These are phyloP conservation scores for Candida freyschussii DNA, from an alignment of 1,139 yeast species.

Conservation along the genomic window DNA sequence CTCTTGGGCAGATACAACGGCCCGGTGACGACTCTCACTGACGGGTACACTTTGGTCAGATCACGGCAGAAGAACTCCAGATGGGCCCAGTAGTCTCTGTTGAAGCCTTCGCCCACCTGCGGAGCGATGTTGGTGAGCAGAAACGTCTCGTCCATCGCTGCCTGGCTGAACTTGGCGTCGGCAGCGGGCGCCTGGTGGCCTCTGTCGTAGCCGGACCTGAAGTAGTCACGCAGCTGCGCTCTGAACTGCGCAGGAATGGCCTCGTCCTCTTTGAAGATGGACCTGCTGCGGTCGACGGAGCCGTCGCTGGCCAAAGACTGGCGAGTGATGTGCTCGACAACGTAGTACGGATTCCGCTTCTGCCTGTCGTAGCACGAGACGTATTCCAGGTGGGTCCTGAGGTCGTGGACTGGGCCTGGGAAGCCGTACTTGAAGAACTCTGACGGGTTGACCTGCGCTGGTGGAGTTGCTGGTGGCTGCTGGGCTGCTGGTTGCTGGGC, in stretches of 20 bases:
- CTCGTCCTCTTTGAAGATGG: slow-evolving; percentile 85
- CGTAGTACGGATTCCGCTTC: slow-evolving; percentile 86
- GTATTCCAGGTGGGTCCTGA: slow-evolving; percentile 68
- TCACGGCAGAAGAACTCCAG: slow-evolving; percentile 85
- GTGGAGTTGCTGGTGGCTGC: slow-evolving; percentile 4
- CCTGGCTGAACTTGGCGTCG: slow-evolving; percentile 83
- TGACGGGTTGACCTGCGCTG: slow-evolving; percentile 50
- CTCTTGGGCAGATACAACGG: slow-evolving; percentile 84
- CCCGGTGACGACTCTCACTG: slow-evolving; percentile 87
- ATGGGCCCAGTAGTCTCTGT: slow-evolving; percentile 97
- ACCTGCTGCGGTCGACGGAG: slow-evolving; percentile 65
- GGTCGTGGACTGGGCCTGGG: slow-evolving; percentile 91
- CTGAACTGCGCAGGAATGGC: slow-evolving; percentile 73
- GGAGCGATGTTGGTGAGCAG: slow-evolving; percentile 88
- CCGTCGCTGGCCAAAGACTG: slow-evolving; percentile 48
- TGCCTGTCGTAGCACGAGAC: slow-evolving; percentile 83
- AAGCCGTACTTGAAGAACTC: slow-evolving; percentile 85
- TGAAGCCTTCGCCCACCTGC: slow-evolving; percentile 96
- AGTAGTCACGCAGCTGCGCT: slow-evolving; percentile 74
- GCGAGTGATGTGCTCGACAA: slow-evolving; percentile 85
- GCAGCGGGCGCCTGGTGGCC: slow-evolving; percentile 99
- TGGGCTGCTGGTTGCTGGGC: not conserved
- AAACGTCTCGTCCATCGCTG: slow-evolving; percentile 94
- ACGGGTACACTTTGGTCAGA: slow-evolving; percentile 59
- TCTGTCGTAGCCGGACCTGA: slow-evolving; percentile 92